Evolutionary conservation across 129 eudicot genomes (phyloP).

Genomic region (Tanacetum coccineum): DNA sequence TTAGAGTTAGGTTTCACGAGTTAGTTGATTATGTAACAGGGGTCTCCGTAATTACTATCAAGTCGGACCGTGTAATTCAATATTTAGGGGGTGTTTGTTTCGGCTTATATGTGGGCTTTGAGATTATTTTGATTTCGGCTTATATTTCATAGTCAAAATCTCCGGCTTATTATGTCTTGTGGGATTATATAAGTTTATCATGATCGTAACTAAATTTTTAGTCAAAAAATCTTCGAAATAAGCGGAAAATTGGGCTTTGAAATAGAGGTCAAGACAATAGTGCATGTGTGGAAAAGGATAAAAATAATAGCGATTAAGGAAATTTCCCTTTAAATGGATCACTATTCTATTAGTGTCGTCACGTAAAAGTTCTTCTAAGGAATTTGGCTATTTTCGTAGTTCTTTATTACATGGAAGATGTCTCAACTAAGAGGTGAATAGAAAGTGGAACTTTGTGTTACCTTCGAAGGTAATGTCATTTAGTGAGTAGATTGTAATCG

Average conservation of each 20-base stretch:
- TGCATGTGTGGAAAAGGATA: no score
- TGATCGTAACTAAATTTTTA: no score
- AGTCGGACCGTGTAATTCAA: background rate
- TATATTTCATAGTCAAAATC: no score
- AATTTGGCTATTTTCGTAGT: conserved; percentile 8
- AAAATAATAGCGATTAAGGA: no score
- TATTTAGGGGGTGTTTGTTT: background rate
- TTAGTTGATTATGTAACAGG: background rate
- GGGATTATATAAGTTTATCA: no score
- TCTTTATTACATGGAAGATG: conserved; percentile 1
- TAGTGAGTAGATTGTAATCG: conserved; percentile 10
- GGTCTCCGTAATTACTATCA: background rate
- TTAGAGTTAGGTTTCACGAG: background rate
- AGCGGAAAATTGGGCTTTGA: no score
- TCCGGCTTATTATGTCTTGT: no score
- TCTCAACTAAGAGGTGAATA: conserved; percentile 6
- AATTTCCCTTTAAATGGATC: conserved; percentile 16
- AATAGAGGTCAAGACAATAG: no score
- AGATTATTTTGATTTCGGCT: no score
- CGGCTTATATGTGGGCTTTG: no score
- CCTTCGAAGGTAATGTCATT: conserved; percentile 15
- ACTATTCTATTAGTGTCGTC: conserved; percentile 14
- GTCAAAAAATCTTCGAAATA: no score
- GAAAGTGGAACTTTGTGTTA: conserved; percentile 11
- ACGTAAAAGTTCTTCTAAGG: conserved; percentile 1